phyloP scores from a whole-genome alignment of 169 alveolate species.

The Amoebophrya sp. region DNA sequence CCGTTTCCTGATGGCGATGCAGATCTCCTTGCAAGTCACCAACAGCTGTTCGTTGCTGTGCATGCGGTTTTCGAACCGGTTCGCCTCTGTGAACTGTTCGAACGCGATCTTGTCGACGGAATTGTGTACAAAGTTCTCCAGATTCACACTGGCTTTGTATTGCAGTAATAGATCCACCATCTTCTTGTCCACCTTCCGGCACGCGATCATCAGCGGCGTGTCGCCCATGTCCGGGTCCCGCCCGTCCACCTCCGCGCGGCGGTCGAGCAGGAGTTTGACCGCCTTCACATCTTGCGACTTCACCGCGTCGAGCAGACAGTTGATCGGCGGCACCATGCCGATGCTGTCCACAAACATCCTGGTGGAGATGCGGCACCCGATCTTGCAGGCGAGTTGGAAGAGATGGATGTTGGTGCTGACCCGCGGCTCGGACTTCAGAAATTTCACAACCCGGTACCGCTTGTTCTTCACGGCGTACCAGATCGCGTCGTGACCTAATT shows the following conservation, averaged over 20 bases:
- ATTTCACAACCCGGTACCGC: background rate
- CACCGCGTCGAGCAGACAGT: background rate
- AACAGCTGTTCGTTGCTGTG: background rate
- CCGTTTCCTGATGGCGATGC: background rate
- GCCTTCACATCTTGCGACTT: background rate
- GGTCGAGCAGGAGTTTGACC: background rate
- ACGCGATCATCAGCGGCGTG: slow-evolving; percentile 14
- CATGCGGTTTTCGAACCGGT: background rate
- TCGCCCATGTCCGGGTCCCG: background rate
- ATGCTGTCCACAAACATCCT: background rate
- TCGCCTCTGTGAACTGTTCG: slow-evolving; percentile 11
- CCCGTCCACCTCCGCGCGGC: background rate
- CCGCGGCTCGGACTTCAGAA: background rate
- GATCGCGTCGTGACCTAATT: background rate
- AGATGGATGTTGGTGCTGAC: background rate
- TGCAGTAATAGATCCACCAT: background rate
- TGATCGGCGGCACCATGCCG: no score
- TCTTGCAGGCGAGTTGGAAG: background rate
- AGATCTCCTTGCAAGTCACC: background rate
- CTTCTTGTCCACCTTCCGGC: background rate
- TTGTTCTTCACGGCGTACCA: slow-evolving; percentile 23
- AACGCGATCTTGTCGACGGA: background rate
- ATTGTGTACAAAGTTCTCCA: background rate
- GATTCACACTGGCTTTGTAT: background rate
- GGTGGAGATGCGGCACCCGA: background rate